Percentiles rank a stretch among this genome's conserved stretches.
These are phyloP conservation scores for Piper longum DNA, from an alignment of 164 flowering plant species.

Conservation along the genomic window DNA sequence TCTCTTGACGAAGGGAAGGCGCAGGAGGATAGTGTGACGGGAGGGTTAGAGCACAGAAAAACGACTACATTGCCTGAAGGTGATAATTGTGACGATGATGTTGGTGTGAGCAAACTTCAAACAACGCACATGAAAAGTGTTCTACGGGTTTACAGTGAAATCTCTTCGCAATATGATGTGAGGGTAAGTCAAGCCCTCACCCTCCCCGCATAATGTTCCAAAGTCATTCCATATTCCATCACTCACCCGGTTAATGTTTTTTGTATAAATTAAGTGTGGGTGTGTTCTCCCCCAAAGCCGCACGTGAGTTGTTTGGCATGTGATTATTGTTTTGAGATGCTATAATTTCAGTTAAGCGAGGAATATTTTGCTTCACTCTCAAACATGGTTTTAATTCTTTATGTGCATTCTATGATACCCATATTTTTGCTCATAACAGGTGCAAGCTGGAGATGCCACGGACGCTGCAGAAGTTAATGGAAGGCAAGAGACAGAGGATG, in stretches of 20 bases:
- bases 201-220: too few species aligned
- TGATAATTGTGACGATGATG: constrained; percentile 10
- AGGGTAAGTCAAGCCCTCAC: constrained; percentile 18
- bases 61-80: constrained; percentile 11
- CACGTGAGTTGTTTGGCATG: not conserved
- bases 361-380: not conserved
- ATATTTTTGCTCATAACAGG: constrained; percentile 6
- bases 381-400: not conserved
- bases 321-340: not conserved
- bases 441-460: constrained; percentile 3
- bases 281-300: not conserved
- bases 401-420: not conserved
- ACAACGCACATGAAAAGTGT: constrained; percentile 19
- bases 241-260: not conserved
- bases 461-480: constrained; percentile 12
- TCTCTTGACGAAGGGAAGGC: not conserved
- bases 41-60: constrained; percentile 9
- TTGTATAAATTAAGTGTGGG: not conserved
- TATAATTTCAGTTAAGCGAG: too few species aligned
- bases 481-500: constrained; percentile 22
- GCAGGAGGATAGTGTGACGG: constrained; percentile 12
- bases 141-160: constrained; percentile 14
- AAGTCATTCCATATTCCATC: too few species aligned
- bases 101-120: constrained; percentile 13
- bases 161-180: constrained; percentile 22